Evolutionary conservation across 2,329 filamentous ascomycete species (phyloP), one percentile per base, ranked within the genome.

Genomic region (Colletotrichum costaricense): DNA sequence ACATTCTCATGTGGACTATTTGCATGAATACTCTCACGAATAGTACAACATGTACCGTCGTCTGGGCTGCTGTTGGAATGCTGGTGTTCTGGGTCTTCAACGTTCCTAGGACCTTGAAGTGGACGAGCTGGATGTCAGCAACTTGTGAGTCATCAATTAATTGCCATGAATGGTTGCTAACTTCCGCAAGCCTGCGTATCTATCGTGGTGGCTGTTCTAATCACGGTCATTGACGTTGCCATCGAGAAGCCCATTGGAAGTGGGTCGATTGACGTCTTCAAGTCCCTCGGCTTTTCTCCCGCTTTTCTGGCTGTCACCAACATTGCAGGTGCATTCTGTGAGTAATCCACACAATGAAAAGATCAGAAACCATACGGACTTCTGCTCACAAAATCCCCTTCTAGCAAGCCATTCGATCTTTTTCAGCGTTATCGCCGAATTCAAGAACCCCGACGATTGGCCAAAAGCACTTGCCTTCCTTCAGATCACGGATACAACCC

Each of bases 1-100:
- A 94, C 78, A 82, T 94, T 12, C 83, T 93, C 66, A 91, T 90
- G 0, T 93, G 92, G 82, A 88, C 87, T n/a, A 90, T 93, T 73
- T 91, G 91, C 78, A 85, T 93, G 81, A 93, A 93, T 78, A 89
- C 87, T 1, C 82, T 93, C 58, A 91, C 91, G 0, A 80, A 86
- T 38, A 88, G 90, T 77, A 86, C 86, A 0, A 86, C 88, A 1
- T 94, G 92, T 80, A 91, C 90, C 2, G 89, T 93, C 68, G 84
- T 90, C 1, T 93, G 90, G 82, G 89, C 87, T 3, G 83, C 91
- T n/a, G 83, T 91, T 1, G 91, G 90, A 0, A 79, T 91, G 75
- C 76, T 88, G 4, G 70, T 93, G 4, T 92, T 89, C 68, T 89
- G 91, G 79, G 65, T 90, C 14, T 85, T 90, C 14, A 90, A 90